Evolutionary conservation across 768 basidiomycete genomes (phyloP), one percentile per base, ranked within the genome.

Genomic region (Russula compacta): DNA sequence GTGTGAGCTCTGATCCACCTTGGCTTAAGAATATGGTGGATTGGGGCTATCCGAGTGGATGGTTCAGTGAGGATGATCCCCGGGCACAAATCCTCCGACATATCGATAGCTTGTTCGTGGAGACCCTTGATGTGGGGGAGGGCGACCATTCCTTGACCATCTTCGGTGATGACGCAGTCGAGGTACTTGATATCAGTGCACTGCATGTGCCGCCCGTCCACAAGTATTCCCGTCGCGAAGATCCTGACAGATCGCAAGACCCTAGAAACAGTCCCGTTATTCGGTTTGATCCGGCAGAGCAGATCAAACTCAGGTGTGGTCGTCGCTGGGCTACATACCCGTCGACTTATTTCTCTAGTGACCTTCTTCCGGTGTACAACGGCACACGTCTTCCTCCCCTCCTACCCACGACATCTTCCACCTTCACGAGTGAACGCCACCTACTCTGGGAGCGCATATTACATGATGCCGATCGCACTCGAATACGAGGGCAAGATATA

Each of bases 321-420:
- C 69, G 66, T 38, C 77, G 86, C 55, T 89, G 88, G 87, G 87
- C 84, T 11, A 69, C 61, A 39, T 89, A 85, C 66, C 83, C 86
- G 4, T 69, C 75, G 40, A 77, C 78, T 10, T 77, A 82, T 61
- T 89, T 89, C 67, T 79, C 80, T 4, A 83, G 77, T 39, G 71
- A 76, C 43, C 75, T 76, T 33, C 80, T 89, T 15, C 81, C 81
- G 5, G 55, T 81, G 1, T 86, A 83, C 67, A 75, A 69, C 10
- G 78, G 79, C 40, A 58, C 56, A 32, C 68, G 53, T 48, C 39
- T 58, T 36, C 53, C 43, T 21, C 52, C 48, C 38, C 14, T 54
- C 47, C 51, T 40, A 12, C 32, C 38, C n/a, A 12, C 32, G 6
- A 54, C 49, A 17, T 48, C 38, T 38, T 51, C 55, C 44, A 60